Base-by-base conservation (phyloP, 2,329 filamentous ascomycete species). In the Clarireedia homoeocarpa region DNA sequence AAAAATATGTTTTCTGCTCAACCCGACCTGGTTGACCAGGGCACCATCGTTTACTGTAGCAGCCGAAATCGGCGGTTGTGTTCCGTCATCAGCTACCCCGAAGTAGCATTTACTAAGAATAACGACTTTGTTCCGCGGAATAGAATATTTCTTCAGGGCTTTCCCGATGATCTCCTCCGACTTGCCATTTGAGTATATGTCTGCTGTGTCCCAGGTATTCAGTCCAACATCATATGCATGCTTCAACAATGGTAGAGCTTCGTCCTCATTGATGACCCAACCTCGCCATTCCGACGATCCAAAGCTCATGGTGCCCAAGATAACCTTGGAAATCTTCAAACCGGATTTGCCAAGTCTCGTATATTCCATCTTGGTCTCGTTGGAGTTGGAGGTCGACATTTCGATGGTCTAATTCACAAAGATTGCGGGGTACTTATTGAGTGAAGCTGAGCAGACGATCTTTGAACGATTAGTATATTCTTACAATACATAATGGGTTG, bases 111-210 rank as follows among this genome's bases (percentile, higher is more conserved):
- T 88, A 26, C 78, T 82, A 60, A 88, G 70, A 64, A 89, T 81
- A 24, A 87, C 79, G 48, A 89, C 72, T 60, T 82, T 82, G 59
- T 78, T 72, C 36, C 85, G 79, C 0, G 85, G 84, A 63, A 89
- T 86, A 44, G 77, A 72, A 73, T 82, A 87, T 58, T 82, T 73
- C 65, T 80, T 81, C 56, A 89, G 71, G 2, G 85, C 84, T 67
- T 84, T 85, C 57, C 77, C 85, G 58, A 89, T 77, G 63, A 89
- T 81, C 56, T 75, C 71, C 69, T 89, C 86, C 12, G 79, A 84
- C 3, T 68, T 70, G 17, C 86, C 86, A 66, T 88, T 81, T 15
- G 77, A 81, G 71, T 85, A 66, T 12, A 76, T 70, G 61, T 84
- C 80, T 38, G 81, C 80, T 52, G 77, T 60, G 9, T 60, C 52